Conservation (phyloP, 2,329 filamentous ascomycete species). For the Didymella sp. region DNA sequence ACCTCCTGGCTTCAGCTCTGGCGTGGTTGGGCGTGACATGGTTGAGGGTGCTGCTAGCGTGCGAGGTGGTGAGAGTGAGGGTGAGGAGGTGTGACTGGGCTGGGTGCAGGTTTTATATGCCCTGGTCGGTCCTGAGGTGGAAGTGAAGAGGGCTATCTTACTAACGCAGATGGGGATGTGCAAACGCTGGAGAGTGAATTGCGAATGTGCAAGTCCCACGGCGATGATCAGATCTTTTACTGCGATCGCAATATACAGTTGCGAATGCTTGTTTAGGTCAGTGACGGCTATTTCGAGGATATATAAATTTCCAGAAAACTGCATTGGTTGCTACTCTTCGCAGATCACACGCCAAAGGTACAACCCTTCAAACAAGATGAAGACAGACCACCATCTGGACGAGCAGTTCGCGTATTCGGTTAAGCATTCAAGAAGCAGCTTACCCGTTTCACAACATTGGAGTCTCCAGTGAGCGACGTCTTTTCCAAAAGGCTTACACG, state of each 20-base stretch:
- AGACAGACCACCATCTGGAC: too few relatives aligned
- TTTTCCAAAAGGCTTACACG: too few relatives aligned
- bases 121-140: background rate
- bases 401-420: too few relatives aligned
- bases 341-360: too few relatives aligned
- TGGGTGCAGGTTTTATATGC: background rate
- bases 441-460: too few relatives aligned
- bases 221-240: background rate
- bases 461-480: too few relatives aligned
- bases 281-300: background rate
- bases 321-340: background rate
- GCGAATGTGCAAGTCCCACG: background rate
- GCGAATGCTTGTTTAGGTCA: background rate
- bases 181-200: constrained; percentile 4
- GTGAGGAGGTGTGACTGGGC: background rate
- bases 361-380: too few relatives aligned
- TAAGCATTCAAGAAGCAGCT: too few relatives aligned
- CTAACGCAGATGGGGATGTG: background rate
- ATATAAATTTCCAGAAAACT: background rate
- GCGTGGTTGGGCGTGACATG: constrained; percentile 11
- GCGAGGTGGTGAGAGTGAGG: background rate
- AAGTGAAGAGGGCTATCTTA: constrained; percentile 1
- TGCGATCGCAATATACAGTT: background rate
- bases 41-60: background rate
- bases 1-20: background rate